Conservation (phyloP, 2,329 filamentous ascomycete species). For the Trichoderma citrinoviride region DNA sequence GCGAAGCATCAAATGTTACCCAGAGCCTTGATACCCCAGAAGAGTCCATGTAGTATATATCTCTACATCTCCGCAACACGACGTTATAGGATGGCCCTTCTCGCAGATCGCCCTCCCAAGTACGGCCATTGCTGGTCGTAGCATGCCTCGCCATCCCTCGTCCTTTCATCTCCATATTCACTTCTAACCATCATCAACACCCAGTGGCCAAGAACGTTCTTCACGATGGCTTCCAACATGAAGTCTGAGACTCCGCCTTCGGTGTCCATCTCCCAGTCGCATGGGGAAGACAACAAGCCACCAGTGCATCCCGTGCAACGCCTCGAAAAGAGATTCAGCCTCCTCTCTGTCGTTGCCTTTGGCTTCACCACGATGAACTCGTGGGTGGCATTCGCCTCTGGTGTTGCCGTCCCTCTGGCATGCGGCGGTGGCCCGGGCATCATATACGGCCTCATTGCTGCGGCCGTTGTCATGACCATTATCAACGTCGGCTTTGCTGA, state of each 20-base stretch:
- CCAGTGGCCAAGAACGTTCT: too few relatives aligned
- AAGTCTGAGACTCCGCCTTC: background rate
- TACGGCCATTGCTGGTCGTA: background rate
- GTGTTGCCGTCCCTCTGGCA: slow-evolving; percentile 27
- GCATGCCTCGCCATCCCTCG: background rate
- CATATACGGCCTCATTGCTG: slow-evolving; percentile 29
- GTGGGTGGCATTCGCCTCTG: slow-evolving; percentile 30
- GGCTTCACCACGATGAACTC: slow-evolving; percentile 31
- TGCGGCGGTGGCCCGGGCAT: slow-evolving; percentile 29
- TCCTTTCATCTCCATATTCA: background rate
- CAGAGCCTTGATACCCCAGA: background rate
- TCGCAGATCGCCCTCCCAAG: background rate
- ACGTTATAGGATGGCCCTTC: background rate
- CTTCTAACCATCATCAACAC: background rate
- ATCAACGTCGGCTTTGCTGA: slow-evolving; percentile 30
- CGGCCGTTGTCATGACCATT: slow-evolving; percentile 27
- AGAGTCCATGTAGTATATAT: background rate
- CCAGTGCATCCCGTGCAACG: slow-evolving; percentile 21
- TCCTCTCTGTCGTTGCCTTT: slow-evolving; percentile 30
- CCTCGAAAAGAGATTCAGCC: slow-evolving; percentile 29
- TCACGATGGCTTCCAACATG: background rate
- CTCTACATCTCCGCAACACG: background rate
- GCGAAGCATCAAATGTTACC: background rate
- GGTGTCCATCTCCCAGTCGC: slow-evolving; percentile 19
- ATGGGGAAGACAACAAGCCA: slow-evolving; percentile 25